phyloP scores from a whole-genome alignment of 495 filamentous ascomycete species.

The Penicillium verhagenii region DNA sequence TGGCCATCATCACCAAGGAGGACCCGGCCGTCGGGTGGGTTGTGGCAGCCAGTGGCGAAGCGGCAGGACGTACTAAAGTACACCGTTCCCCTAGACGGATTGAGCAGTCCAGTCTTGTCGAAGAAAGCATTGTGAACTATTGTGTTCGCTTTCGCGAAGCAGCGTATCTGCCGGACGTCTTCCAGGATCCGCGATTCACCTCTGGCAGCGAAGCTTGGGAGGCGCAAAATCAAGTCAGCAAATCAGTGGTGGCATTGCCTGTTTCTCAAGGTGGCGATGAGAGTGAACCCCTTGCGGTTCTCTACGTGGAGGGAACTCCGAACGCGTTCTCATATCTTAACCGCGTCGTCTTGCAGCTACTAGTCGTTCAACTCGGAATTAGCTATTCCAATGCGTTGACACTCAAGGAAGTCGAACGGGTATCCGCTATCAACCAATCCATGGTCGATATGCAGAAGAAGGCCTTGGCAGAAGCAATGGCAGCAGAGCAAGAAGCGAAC shows the following conservation, averaged over 20 bases:
- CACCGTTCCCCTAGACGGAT: constrained; percentile 59
- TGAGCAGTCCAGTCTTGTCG: constrained; percentile 58
- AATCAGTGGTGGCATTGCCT: constrained; percentile 33
- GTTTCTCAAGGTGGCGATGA: constrained; percentile 40
- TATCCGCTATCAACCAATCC: constrained; percentile 69
- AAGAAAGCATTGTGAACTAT: constrained; percentile 74
- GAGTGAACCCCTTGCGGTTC: constrained; percentile 69
- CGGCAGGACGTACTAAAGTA: constrained; percentile 49
- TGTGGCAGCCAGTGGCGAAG: constrained; percentile 64
- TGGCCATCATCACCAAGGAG: constrained; percentile 68
- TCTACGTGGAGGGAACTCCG: constrained; percentile 59
- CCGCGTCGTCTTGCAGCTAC: constrained; percentile 72
- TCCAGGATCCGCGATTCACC: constrained; percentile 78
- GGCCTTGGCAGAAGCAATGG: constrained; percentile 63
- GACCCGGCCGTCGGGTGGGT: constrained; percentile 66
- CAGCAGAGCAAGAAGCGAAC: constrained; percentile 73
- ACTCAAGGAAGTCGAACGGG: constrained; percentile 71
- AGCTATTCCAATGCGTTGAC: constrained; percentile 80
- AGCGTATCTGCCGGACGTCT: constrained; percentile 73
- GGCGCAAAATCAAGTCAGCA: constrained; percentile 74
- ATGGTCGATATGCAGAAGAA: constrained; percentile 83
- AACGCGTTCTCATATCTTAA: constrained; percentile 82
- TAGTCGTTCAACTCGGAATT: constrained; percentile 82
- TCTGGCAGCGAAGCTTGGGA: constrained; percentile 69
- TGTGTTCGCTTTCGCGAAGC: constrained; percentile 73